phyloP scores from a whole-genome alignment of 2,329 filamentous ascomycete species.

The Cercospora nicotianae region DNA sequence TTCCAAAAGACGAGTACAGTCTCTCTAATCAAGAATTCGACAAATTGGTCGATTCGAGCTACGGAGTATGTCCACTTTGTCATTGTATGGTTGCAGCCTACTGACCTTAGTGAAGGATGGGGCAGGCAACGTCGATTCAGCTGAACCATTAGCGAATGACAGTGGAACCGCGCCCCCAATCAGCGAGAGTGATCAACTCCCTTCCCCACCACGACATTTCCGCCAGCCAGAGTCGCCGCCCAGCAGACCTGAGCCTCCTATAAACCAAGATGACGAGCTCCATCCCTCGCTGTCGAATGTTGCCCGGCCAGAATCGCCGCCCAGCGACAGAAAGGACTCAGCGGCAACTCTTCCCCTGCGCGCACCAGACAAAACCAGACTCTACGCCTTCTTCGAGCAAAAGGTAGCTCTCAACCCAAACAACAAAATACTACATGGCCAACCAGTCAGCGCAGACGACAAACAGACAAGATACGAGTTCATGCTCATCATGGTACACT shows the following conservation, averaged over 20 bases:
- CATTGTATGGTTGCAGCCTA: neutral
- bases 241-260: neutral
- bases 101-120: neutral
- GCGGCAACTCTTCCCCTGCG: neutral
- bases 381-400: neutral
- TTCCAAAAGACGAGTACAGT: neutral
- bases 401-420: neutral
- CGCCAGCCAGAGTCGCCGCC: neutral
- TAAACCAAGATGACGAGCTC: neutral
- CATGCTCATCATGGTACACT: neutral
- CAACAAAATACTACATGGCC: neutral
- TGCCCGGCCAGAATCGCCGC: neutral
- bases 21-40: neutral
- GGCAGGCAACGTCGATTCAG: neutral
- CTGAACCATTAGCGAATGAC: neutral
- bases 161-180: neutral
- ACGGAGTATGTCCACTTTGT: neutral
- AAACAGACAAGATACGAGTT: neutral
- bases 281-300: neutral
- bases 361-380: neutral
- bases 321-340: neutral
- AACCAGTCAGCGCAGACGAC: neutral
- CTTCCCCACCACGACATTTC: too few species aligned
- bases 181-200: neutral
- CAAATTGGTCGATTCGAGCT: neutral